Evolutionary conservation across 495 filamentous ascomycete genomes (phyloP), one percentile per base, ranked within the genome.

Genomic region (Penicillium tannophilum): DNA sequence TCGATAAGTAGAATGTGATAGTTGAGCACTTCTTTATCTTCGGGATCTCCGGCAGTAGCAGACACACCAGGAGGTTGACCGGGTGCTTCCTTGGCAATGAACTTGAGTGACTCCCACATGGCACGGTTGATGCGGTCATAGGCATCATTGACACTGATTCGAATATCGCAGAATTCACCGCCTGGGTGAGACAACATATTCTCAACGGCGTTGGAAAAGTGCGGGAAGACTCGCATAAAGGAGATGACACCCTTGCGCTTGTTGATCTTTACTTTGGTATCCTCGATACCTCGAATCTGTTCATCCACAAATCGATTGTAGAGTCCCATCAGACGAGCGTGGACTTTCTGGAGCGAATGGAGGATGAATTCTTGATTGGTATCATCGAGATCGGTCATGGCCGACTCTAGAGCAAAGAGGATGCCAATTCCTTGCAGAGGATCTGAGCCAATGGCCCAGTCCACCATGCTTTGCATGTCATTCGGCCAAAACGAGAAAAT

Each of bases 221-320:
- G 80, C 0, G 93, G 93, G 79, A 98, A 97, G 41, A 91, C 88
- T 48, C 91, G 87, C 76, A 97, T 92, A 72, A 98, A 97, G 9
- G 84, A 86, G 64, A 97, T 97, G 60, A 98, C 91, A 14, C 93
- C 93, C 74, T 95, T 97, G 58, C 93, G 87, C 79, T 97, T 98
- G 78, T 97, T 97, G 74, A 97, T 90, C 74, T 96, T 97, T 64
- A 98, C 93, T 73, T 97, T 97, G n/a, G 93, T 97, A 55, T 98
- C 93, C 72, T 98, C 93, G 60, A 98, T 96, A 28, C 91, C 93
- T 26, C 90, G 89, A 44, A 97, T 88, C 65, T 98, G 93, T 59
- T 96, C 91, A 68, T 98, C 94, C 26, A 97, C 85, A 62, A 98
- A 97, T 52, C 90, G 91, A 42, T 84, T 84, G 76, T 96, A 97